These are phyloP conservation scores for Colletotrichum truncatum DNA, from an alignment of 2,329 filamentous ascomycete species.

Conservation along the genomic window DNA sequence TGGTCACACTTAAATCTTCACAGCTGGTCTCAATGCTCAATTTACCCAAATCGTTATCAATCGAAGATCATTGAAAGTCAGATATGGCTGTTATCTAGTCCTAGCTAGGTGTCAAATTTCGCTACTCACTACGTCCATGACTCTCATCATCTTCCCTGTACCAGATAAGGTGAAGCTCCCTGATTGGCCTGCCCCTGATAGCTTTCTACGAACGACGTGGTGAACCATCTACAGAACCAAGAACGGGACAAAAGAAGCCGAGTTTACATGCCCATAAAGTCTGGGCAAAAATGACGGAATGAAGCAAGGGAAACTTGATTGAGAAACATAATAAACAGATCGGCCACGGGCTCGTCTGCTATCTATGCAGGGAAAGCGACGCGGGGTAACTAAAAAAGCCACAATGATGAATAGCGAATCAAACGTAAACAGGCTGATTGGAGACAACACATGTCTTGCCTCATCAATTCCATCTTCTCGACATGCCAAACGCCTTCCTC, in stretches of 20 bases:
- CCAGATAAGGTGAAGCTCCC: constrained; percentile 9
- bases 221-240: background rate
- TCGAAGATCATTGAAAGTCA: background rate
- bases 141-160: background rate
- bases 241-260: background rate
- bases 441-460: too few species aligned
- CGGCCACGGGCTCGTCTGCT: too few species aligned
- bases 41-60: background rate
- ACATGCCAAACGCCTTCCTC: too few species aligned
- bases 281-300: background rate
- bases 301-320: too few species aligned
- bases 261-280: background rate
- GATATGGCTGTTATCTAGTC: constrained; percentile 14
- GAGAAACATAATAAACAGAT: too few species aligned
- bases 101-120: background rate
- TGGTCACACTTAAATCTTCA: constrained; percentile 7
- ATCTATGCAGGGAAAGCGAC: too few species aligned
- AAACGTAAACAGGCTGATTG: too few species aligned
- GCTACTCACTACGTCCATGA: constrained; percentile 12
- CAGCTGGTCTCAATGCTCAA: background rate
- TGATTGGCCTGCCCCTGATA: constrained; percentile 3
- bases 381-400: too few species aligned
- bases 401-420: too few species aligned
- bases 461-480: too few species aligned
- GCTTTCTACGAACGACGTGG: background rate